Base-by-base conservation (phyloP, 75 land plant species). In the Pinus albicaulis region DNA sequence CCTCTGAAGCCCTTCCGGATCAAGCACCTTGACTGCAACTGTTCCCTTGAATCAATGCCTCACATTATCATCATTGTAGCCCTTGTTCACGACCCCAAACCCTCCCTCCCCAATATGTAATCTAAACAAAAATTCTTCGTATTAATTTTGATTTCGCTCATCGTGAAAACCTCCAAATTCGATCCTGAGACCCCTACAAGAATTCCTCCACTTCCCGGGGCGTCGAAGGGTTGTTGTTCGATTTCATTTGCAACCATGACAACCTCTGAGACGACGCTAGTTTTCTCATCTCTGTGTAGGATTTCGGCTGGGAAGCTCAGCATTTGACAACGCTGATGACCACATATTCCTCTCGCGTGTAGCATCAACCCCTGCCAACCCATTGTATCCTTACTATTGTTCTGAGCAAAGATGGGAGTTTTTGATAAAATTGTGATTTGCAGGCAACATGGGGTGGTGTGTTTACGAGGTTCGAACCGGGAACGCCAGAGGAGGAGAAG, bases 31-130 rank as follows among this genome's bases (percentile, higher is more conserved):
- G 22, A 91, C 93, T 15, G 92, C 93, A 24, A 87, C 92, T 23
- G 90, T 85, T 28, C 89, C 87, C 78, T 82, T 90, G 70, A 90
- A 73, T 7, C 89, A 89, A 3, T 57, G 66, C 73, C 89, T 36
- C 59, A 90, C 68, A 59, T 75, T 81, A 11, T 83, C 90, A 71
- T 90, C 92, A 26, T 85, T 59, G 69, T 83, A 90, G 0, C 92
- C 92, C 44, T 90, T 90, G 71, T 90, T 85, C 56, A 90, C 90
- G 3, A 76, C 86, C 26, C 92, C 92, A 41, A 90, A 90, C 31
- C 92, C 92, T 2, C 92, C 92, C 79, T 90, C 86, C 91, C 88
- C 10, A 88, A 69, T 57, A 44, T 72, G 57, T 72, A 72, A 72
- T 72, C 57, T 5, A 34, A 13, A 24, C 57, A 28, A 7, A 72